Base-by-base conservation (phyloP, 1,284 basidiomycete species). In the Tilletia indica region DNA sequence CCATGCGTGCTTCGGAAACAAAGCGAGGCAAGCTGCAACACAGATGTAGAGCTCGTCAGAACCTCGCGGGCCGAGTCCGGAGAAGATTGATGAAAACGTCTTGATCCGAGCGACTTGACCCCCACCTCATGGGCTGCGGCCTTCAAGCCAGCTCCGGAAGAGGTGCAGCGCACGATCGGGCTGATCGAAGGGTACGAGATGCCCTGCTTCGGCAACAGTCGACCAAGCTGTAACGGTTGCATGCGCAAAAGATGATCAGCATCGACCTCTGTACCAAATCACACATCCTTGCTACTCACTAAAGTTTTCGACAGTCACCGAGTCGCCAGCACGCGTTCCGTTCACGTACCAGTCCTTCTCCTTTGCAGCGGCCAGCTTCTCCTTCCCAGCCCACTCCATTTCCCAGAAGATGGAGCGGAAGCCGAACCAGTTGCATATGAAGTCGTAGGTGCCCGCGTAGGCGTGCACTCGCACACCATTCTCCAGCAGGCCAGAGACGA, bases 371-470 rank as follows among this genome's bases (percentile, higher is more conserved):
- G 8, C 36, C 19, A 63, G 34, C 58, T 25, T 36, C 25, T 63
- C 58, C 34, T 63, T 63, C 21, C 58, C 36, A 14, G 58, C 36
- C 58, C 58, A 63, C 12, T 63, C 58, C 58, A 63, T 63, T 8
- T 63, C 58, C 25, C 34, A 63, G 19, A 63, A 63, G 58, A 63
- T 63, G 21, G 21, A 16, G 6, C 36, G 21, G 58, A 63, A 63
- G 21, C 58, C 58, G 31, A 11, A 63, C 58, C 58, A 63, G 19
- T 63, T 63, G 58, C 58, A 63, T 16, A 63, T 63, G 14, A 63
- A 34, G 58, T 63, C 58, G 58, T 63, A 63, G 4, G 58, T 36
- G 16, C 58, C 58, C 16, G 58, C 58, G 58, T 45, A 45, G 42
- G 42, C 58, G 8, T 63, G 58, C 58, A 63, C 58, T 16, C 19